These are phyloP conservation scores for Claviceps fusiformis DNA, from an alignment of 2,329 filamentous ascomycete genomes.

Conservation along the genomic window DNA sequence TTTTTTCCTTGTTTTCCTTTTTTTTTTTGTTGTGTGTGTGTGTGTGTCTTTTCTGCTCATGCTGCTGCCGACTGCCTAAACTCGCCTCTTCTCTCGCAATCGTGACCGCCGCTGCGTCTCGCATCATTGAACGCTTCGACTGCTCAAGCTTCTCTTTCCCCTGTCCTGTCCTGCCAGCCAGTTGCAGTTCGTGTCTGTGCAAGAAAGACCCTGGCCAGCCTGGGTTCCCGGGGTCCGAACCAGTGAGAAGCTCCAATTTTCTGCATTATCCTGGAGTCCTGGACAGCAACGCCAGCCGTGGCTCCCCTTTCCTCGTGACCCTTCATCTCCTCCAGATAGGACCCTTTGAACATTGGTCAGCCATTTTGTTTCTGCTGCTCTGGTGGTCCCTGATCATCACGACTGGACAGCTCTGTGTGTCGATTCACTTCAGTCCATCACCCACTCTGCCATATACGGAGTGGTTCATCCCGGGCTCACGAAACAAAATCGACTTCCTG, in stretches of 20 bases:
- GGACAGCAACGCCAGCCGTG: constrained; percentile 2
- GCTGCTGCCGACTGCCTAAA: background rate
- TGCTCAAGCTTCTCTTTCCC: background rate
- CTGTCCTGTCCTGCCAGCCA: background rate
- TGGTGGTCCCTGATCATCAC: background rate
- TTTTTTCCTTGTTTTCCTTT: too few species aligned
- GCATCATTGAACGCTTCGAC: background rate
- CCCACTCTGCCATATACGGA: background rate
- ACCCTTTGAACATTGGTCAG: background rate
- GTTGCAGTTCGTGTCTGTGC: background rate
- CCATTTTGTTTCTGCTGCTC: background rate
- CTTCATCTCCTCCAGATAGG: background rate
- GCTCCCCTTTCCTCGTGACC: constrained; percentile 5
- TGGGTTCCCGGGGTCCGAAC: background rate
- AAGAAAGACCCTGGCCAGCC: constrained; percentile 2
- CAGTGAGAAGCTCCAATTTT: constrained; percentile 8
- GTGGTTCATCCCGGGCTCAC: background rate
- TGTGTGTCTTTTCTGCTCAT: too few species aligned
- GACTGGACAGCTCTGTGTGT: background rate
- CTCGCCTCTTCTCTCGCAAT: background rate
- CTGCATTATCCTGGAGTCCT: background rate
- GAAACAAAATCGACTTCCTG: background rate
- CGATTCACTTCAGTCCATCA: background rate
- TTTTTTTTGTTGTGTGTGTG: too few species aligned
- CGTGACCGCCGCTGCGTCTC: background rate